Conservation (phyloP, 306 rosid genomes). For the Rosa lucieae region DNA sequence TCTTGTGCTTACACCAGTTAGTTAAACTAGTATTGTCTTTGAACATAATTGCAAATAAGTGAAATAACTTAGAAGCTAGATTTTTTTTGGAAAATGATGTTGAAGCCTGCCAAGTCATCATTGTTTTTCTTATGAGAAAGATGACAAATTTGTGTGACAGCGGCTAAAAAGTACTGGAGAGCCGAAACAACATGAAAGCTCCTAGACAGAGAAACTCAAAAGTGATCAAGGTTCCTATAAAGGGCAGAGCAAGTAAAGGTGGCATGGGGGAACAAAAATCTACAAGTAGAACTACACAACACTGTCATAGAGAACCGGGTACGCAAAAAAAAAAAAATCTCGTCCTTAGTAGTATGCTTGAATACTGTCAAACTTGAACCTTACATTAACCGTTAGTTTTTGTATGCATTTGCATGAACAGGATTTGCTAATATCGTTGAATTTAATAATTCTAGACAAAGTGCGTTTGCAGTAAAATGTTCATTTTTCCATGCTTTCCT, state of each 20-base stretch:
- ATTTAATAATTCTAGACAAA: slow-evolving; percentile 6
- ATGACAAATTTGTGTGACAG: neutral
- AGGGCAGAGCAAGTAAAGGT: slow-evolving; percentile 29
- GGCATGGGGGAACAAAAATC: slow-evolving; percentile 33
- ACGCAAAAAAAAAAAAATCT: slow-evolving; percentile 9
- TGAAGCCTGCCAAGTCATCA: neutral
- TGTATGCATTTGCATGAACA: neutral
- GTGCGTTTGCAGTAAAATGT: slow-evolving; percentile 3
- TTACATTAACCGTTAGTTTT: neutral
- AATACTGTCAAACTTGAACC: neutral
- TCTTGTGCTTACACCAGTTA: neutral
- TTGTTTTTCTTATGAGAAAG: slow-evolving; percentile 13
- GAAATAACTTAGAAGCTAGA: neutral
- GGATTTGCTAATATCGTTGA: slow-evolving; percentile 7
- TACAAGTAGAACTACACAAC: slow-evolving; percentile 28
- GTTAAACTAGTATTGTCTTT: neutral
- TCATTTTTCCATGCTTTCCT: slow-evolving; percentile 7
- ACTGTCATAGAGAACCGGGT: slow-evolving; percentile 42
- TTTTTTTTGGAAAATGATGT: neutral
- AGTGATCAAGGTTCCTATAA: slow-evolving; percentile 38
- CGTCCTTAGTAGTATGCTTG: neutral
- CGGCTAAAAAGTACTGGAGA: slow-evolving; percentile 32
- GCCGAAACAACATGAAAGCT: slow-evolving; percentile 41
- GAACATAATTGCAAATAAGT: neutral
- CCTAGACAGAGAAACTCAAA: slow-evolving; percentile 28